Base-by-base conservation (phyloP, 2,329 filamentous ascomycete genomes). In the Daldinia eschscholtzii region DNA sequence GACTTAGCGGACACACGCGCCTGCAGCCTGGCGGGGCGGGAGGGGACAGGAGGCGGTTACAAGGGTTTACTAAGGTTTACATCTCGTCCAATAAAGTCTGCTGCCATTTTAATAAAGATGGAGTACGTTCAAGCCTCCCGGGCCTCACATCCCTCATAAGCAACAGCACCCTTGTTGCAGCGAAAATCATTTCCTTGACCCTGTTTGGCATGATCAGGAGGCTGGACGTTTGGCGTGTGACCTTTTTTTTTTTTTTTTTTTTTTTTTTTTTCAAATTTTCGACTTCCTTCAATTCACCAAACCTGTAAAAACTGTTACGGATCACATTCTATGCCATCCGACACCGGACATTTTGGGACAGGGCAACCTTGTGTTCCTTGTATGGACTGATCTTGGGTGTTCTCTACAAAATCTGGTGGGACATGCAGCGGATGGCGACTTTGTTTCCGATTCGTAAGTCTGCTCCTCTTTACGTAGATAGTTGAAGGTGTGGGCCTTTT, bases 201-300 rank as follows among this genome's bases (percentile, higher is more conserved):
- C n/a, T 15, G 30, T 37, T 33, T 56, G 61, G 61, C 68, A 68
- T 70, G 68, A 62, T 70, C 68, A 70, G 68, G 68, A 70, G 68
- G 68, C 65, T 68, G 65, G 64, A 63, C 37, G 53, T 70, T 70
- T 61, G 65, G 64, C 68, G 65, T 64, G 65, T 71, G 68, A 70
- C 68, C 64, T 60, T 61, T 35, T 46, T 28, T 23, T n/a, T 30
- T 53, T 63, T 61, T 50, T 37, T 63, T 61, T 44, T 37, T 61
- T 28, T 46, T 26, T 23, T 15, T n/a, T n/a, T n/a, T 23, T 23
- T 23, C 20, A 23, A 23, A 42, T 53, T 65, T 58, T 50, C 33
- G 58, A 28, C 62, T 37, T 66, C 56, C 62, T 39, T 62, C 42
- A 62, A 39, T 61, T 13, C 28, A 46, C 53, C 55, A 65, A 67